A percentile compares a stretch with the other conserved stretches of the same genome.
Conservation (phyloP, 495 filamentous ascomycete species). For the Podospora australis region DNA sequence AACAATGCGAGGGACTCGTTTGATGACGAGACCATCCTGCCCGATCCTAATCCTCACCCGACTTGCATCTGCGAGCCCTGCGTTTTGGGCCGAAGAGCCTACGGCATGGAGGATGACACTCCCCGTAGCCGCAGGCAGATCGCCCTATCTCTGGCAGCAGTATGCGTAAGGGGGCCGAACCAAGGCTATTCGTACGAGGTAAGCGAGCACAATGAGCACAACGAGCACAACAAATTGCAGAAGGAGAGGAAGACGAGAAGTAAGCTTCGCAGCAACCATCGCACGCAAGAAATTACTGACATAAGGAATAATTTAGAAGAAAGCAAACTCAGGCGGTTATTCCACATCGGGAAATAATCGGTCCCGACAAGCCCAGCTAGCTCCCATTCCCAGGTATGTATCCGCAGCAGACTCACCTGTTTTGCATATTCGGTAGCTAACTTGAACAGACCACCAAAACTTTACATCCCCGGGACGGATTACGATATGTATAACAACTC, state of each 20-base stretch:
- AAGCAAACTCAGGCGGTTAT: no score
- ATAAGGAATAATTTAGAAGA: not conserved
- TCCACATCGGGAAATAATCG: no score
- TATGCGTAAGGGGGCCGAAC: not conserved
- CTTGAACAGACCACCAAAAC: no score
- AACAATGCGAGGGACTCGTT: slow-evolving; percentile 6
- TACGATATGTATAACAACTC: no score
- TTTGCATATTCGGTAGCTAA: no score
- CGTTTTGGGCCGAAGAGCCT: not conserved
- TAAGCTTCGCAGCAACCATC: not conserved
- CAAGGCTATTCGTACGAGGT: not conserved
- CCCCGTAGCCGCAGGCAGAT: not conserved
- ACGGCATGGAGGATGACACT: not conserved
- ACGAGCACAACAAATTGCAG: not conserved
- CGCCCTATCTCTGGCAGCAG: not conserved
- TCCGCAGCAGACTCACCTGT: no score
- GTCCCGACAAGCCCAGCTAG: no score
- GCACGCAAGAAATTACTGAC: not conserved
- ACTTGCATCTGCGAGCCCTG: not conserved
- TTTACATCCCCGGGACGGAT: no score
- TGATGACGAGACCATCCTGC: not conserved
- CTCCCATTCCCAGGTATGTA: no score
- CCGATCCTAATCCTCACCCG: not conserved
- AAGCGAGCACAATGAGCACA: not conserved
- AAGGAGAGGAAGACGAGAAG: not conserved